phyloP scores from a whole-genome alignment of 2,329 filamentous ascomycete species.

The Aspergillus niger region DNA sequence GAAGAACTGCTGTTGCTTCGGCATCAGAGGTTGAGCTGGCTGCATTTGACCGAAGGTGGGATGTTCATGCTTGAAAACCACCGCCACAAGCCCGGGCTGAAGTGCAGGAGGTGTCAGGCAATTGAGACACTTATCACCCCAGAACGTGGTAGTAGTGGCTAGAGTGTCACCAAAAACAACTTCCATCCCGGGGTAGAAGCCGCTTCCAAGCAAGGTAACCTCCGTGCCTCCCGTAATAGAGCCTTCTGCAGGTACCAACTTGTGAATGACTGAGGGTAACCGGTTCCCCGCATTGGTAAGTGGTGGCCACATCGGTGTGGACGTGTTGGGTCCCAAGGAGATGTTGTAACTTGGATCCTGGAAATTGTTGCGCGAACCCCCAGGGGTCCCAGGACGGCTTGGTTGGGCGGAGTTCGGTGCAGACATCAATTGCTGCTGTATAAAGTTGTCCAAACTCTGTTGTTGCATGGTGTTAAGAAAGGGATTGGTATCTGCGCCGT shows the following conservation, averaged over 20 bases:
- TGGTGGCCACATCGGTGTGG: constrained; percentile 56
- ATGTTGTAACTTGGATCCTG: constrained; percentile 36
- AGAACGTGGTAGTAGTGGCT: constrained; percentile 74
- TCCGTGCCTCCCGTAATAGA: constrained; percentile 82
- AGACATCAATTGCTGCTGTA: constrained; percentile 67
- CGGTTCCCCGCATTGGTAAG: constrained; percentile 54
- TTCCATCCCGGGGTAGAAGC: constrained; percentile 76
- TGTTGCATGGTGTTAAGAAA: constrained; percentile 62
- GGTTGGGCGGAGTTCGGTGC: constrained; percentile 71
- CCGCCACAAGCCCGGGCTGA: constrained; percentile 67
- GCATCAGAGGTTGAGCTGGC: constrained; percentile 45
- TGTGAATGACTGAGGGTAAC: constrained; percentile 69
- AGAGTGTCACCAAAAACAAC: constrained; percentile 78
- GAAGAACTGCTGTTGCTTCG: constrained; percentile 61
- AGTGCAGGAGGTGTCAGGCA: constrained; percentile 74
- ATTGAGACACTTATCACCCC: constrained; percentile 77
- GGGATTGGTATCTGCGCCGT: constrained; percentile 61
- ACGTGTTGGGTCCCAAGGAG: constrained; percentile 46
- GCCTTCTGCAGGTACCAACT: constrained; percentile 80
- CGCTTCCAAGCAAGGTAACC: constrained; percentile 78
- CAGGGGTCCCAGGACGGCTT: constrained; percentile 77
- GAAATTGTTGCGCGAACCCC: constrained; percentile 45
- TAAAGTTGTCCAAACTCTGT: constrained; percentile 66
- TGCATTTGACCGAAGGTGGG: constrained; percentile 52
- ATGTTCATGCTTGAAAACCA: constrained; percentile 65